Percentiles rank a stretch among this genome's conserved stretches.
Evolutionary conservation across 2,329 filamentous ascomycete genomes (phyloP).

Genomic region (Delphinella strobiligena): DNA sequence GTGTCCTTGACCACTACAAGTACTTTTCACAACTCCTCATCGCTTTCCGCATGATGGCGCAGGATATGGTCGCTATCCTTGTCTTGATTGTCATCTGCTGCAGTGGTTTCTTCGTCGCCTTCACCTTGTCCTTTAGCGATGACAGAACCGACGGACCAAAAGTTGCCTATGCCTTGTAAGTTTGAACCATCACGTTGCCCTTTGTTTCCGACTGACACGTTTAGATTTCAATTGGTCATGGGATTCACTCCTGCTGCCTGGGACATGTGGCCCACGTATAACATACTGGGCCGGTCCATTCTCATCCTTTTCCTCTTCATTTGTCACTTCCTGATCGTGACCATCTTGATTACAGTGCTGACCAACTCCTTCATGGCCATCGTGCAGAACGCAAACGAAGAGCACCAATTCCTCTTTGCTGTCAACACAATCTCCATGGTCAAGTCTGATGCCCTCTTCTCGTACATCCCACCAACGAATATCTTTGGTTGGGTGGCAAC

Average conservation of each 20-base stretch:
- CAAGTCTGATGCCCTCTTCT: slow-evolving; percentile 93
- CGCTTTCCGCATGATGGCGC: slow-evolving; percentile 86
- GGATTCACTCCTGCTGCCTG: slow-evolving; percentile 92
- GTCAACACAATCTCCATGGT: slow-evolving; percentile 98
- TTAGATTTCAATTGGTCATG: slow-evolving; percentile 75
- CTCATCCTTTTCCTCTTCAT: slow-evolving; percentile 80
- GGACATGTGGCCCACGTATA: slow-evolving; percentile 77
- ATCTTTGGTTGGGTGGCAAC: slow-evolving; percentile 83
- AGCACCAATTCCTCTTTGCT: slow-evolving; percentile 85
- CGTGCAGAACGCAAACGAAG: slow-evolving; percentile 83
- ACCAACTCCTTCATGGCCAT: slow-evolving; percentile 96
- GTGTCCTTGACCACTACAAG: slow-evolving; percentile 83
- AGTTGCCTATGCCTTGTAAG: slow-evolving; percentile 65
- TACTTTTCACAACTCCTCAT: slow-evolving; percentile 94
- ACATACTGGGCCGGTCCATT: slow-evolving; percentile 62
- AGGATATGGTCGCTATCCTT: slow-evolving; percentile 76
- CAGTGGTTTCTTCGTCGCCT: slow-evolving; percentile 91
- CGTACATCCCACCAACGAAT: slow-evolving; percentile 83
- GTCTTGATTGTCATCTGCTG: slow-evolving; percentile 76
- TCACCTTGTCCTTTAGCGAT: slow-evolving; percentile 66
- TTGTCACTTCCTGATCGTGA: slow-evolving; percentile 88
- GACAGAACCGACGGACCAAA: slow-evolving; percentile 56
- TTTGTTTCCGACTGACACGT: background rate
- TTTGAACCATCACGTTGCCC: background rate
- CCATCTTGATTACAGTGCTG: slow-evolving; percentile 87